Evolutionary conservation across 257 asterid genomes (phyloP).

Genomic region (Perilla frutescens): DNA sequence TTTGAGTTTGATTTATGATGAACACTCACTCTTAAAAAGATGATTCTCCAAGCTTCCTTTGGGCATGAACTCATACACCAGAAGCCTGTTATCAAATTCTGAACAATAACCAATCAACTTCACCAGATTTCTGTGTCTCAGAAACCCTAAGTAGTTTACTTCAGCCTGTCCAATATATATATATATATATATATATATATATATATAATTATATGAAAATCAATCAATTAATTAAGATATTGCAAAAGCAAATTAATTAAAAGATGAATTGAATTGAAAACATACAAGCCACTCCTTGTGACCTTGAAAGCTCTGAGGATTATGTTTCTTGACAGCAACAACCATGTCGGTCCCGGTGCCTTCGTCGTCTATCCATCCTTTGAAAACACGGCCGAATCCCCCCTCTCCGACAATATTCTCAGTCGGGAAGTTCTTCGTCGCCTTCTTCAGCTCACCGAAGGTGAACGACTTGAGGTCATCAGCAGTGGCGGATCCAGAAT

Average conservation of each 20-base stretch:
- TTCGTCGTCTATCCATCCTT: slow-evolving; percentile 74
- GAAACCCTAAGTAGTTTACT: slow-evolving; percentile 66
- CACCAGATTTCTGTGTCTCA: slow-evolving; percentile 69
- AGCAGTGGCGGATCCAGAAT: not conserved
- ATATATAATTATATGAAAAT: too few relatives aligned
- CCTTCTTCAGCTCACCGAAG: slow-evolving; percentile 66
- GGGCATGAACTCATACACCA: slow-evolving; percentile 77
- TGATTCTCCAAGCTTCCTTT: slow-evolving; percentile 85
- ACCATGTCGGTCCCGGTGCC: slow-evolving; percentile 70
- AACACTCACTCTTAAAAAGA: slow-evolving; percentile 60
- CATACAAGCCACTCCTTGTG: slow-evolving; percentile 87
- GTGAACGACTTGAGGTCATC: slow-evolving; percentile 62
- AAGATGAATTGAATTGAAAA: not conserved
- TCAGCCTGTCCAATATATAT: slow-evolving; percentile 50
- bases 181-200: too few relatives aligned
- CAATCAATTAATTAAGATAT: too few relatives aligned
- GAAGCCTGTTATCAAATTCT: slow-evolving; percentile 61
- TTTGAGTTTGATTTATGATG: too few relatives aligned
- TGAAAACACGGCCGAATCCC: slow-evolving; percentile 78
- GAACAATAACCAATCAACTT: slow-evolving; percentile 77
- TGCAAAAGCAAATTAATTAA: not conserved
- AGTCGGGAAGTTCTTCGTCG: slow-evolving; percentile 63
- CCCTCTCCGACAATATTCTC: slow-evolving; percentile 84
- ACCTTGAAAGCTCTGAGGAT: slow-evolving; percentile 69
- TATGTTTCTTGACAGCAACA: slow-evolving; percentile 75